These are phyloP conservation scores for Dactylellina drechsleri DNA, from an alignment of 2,329 filamentous ascomycete species.

Conservation along the genomic window DNA sequence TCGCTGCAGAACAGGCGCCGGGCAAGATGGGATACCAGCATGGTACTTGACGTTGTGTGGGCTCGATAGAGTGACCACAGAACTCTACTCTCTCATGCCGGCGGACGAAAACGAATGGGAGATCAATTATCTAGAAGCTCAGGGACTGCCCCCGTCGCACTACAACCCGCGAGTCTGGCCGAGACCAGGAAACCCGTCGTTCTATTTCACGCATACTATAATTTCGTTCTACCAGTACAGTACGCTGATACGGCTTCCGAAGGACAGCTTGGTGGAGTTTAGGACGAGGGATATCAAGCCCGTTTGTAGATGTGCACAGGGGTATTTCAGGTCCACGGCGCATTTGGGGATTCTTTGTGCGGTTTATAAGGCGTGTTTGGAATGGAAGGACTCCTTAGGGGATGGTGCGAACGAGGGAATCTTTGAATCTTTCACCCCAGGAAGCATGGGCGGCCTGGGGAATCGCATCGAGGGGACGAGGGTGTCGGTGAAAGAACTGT, in stretches of 20 bases:
- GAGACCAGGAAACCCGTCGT: slow-evolving; percentile 39
- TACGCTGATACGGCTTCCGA: slow-evolving; percentile 36
- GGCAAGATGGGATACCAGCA: slow-evolving; percentile 23
- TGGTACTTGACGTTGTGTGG: slow-evolving; percentile 38
- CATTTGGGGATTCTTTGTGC: slow-evolving; percentile 51
- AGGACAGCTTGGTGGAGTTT: slow-evolving; percentile 40
- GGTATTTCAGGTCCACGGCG: slow-evolving; percentile 48
- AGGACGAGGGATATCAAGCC: slow-evolving; percentile 29
- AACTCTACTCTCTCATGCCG: slow-evolving; percentile 42
- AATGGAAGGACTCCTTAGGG: slow-evolving; percentile 12
- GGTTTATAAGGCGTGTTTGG: slow-evolving; percentile 46
- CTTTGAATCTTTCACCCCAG: slow-evolving; percentile 20
- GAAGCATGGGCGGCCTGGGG: slow-evolving; percentile 36
- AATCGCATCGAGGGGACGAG: slow-evolving; percentile 37
- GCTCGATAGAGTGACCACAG: slow-evolving; percentile 33
- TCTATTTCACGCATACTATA: slow-evolving; percentile 50
- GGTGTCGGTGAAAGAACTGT: slow-evolving; percentile 47
- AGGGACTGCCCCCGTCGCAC: slow-evolving; percentile 44
- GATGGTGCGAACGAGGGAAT: background rate
- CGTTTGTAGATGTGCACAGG: slow-evolving; percentile 46
- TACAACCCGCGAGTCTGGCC: slow-evolving; percentile 45
- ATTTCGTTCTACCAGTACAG: slow-evolving; percentile 51
- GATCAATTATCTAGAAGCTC: slow-evolving; percentile 36
- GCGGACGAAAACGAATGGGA: slow-evolving; percentile 47
- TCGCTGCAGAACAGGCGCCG: slow-evolving; percentile 1